Evolutionary conservation across 129 eudicot species (phyloP).

Genomic region (Helichrysum umbraculigerum): DNA sequence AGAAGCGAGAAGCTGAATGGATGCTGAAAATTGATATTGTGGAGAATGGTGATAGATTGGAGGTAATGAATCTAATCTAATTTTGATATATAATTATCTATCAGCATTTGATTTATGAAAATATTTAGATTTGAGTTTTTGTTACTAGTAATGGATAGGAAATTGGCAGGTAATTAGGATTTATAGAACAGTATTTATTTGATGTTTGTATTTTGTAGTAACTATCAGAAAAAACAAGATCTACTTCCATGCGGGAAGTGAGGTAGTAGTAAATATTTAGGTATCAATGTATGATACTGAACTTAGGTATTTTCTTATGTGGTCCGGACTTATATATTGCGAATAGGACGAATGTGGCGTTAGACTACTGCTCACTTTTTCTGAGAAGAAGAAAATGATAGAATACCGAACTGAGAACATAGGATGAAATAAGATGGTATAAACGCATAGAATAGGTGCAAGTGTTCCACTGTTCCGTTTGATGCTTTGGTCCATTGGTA

Average conservation of each 20-base stretch:
- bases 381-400: neutral
- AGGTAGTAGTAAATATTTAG: neutral
- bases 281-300: neutral
- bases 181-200: neutral
- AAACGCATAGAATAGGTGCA: conserved; percentile 8
- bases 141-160: neutral
- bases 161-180: conserved; percentile 24
- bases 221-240: neutral
- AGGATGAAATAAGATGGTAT: conserved; percentile 7
- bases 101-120: neutral
- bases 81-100: neutral
- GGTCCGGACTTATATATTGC: neutral
- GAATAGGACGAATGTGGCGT: neutral
- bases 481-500: conserved; percentile 25
- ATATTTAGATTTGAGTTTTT: neutral
- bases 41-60: conserved; percentile 82
- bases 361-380: neutral
- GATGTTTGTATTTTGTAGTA: conserved; percentile 11
- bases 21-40: conserved; percentile 91
- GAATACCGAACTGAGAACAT: neutral
- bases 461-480: neutral
- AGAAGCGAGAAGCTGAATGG: conserved; percentile 99
- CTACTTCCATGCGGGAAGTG: neutral
- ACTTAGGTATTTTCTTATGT: neutral
- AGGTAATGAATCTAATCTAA: conserved; percentile 47